Evolutionary conservation across 2,329 filamentous ascomycete species (phyloP), one percentile per base, ranked within the genome.

Genomic region (Rhinocladiella mackenziei): DNA sequence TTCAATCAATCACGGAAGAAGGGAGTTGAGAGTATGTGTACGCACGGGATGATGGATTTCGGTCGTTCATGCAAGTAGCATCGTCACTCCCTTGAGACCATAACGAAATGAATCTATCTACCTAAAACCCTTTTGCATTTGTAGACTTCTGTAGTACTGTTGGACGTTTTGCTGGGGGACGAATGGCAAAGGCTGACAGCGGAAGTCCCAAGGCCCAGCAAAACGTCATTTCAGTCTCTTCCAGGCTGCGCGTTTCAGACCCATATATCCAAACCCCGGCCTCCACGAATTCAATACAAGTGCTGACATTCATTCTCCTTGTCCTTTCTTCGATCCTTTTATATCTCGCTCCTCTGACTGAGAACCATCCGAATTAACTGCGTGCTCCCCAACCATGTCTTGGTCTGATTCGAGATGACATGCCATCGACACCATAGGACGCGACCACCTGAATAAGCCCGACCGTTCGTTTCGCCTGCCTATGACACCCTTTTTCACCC

Each of bases 331-430:
- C 8, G n/a, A 31, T 31, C 28, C 15, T 31, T 9, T 14, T 33
- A 15, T 33, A 9, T 18, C n/a, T 33, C 14, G 4, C 8, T 7
- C 30, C 15, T 18, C 15, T 17, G 10, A 9, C 13, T 18, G 14
- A 31, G 13, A 5, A 14, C 15, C n/a, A 5, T 30, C 5, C 30
- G 14, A 33, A 18, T 13, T 18, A 33, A 33, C 14, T 18, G 30
- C 30, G 10, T 18, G 14, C 15, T 33, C 13, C 19, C 11, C 15
- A 39, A 34, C 29, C 18, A 50, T 50, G 48, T 19, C 13, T 15
- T 14, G 18, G 22, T 23, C 30, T 17, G 15, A 19, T 25, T 50
- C 48, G 36, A 50, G 48, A 50, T 50, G 48, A 50, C 36, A 22
- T 20, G 18, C 13, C 17, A 17, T 35, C 40, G 23, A 28, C 32